Evolutionary conservation across 495 filamentous ascomycete species (phyloP).

Genomic region (Tirmania nivea): DNA sequence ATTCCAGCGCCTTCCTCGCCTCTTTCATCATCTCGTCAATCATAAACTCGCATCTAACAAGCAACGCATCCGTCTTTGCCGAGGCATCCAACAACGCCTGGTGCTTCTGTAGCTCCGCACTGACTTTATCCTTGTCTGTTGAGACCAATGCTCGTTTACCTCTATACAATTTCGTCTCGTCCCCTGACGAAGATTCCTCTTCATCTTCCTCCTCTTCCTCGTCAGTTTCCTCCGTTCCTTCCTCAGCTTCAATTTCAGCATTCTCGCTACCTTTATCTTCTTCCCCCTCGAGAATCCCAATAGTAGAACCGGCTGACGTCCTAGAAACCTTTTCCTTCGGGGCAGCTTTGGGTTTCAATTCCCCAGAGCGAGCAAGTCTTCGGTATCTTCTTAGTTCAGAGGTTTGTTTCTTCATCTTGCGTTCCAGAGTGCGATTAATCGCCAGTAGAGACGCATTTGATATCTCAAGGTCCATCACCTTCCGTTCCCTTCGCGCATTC

Average conservation of each 20-base stretch:
- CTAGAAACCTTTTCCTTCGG: constrained; percentile 3
- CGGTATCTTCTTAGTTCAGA: constrained; percentile 68
- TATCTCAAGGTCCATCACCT: constrained; percentile 94
- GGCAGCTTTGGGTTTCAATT: constrained; percentile 34
- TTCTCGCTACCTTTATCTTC: constrained; percentile 27
- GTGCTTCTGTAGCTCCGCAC: constrained; percentile 69
- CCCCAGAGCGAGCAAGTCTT: constrained; percentile 55
- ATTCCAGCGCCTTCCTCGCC: constrained; percentile 66
- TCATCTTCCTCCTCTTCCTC: constrained; percentile 25
- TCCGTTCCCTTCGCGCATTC: constrained; percentile 75
- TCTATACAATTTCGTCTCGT: neutral
- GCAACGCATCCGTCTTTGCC: constrained; percentile 80
- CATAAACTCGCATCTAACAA: constrained; percentile 67
- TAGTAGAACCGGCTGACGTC: constrained; percentile 11
- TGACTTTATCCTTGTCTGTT: constrained; percentile 20
- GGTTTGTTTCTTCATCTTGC: constrained; percentile 76
- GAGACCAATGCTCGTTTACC: neutral
- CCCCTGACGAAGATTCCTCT: constrained; percentile 26
- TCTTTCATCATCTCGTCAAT: constrained; percentile 79
- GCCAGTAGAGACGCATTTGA: constrained; percentile 87
- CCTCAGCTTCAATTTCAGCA: constrained; percentile 23
- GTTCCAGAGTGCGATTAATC: constrained; percentile 86
- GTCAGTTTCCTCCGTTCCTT: constrained; percentile 5
- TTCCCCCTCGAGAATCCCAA: constrained; percentile 12
- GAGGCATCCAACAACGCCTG: constrained; percentile 69